Percentiles rank a stretch among this genome's conserved stretches.
These are phyloP conservation scores for Furcasterigmium sp. DNA, from an alignment of 2,329 filamentous ascomycete species.

Conservation along the genomic window DNA sequence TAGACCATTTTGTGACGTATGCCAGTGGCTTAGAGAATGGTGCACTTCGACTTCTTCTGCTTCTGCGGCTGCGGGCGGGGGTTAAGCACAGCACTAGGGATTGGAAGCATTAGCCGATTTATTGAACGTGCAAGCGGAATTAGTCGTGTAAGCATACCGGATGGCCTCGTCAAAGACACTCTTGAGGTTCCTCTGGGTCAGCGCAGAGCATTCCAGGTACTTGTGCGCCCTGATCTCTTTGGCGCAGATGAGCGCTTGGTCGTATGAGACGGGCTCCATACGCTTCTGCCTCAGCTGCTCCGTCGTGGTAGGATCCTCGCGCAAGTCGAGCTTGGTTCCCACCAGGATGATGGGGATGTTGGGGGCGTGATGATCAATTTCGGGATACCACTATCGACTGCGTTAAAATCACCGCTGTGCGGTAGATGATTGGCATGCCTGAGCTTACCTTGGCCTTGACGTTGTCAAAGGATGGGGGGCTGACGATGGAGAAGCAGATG, in stretches of 20 bases:
- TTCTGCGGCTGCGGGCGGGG: constrained; percentile 54
- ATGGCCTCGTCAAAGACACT: constrained; percentile 99
- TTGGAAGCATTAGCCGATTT: constrained; percentile 6
- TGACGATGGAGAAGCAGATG: constrained; percentile 98
- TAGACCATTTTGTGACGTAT: background rate
- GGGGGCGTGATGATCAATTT: constrained; percentile 95
- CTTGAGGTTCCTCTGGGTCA: constrained; percentile 96
- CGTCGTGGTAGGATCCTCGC: constrained; percentile 79
- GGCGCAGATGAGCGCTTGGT: constrained; percentile 80
- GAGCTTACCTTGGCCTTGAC: constrained; percentile 86
- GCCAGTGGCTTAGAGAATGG: constrained; percentile 52
- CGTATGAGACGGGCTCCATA: constrained; percentile 95
- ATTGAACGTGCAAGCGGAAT: constrained; percentile 2
- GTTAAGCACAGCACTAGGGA: constrained; percentile 63
- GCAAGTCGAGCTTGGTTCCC: constrained; percentile 92
- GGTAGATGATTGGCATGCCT: background rate
- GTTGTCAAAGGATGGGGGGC: constrained; percentile 97
- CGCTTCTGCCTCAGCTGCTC: constrained; percentile 83
- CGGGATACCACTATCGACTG: constrained; percentile 81
- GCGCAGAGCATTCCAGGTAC: constrained; percentile 94
- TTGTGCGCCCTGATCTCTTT: constrained; percentile 96
- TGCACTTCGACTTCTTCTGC: constrained; percentile 63
- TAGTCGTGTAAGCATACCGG: constrained; percentile 63
- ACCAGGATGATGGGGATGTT: constrained; percentile 95
- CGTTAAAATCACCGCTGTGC: no score